Base-by-base conservation (phyloP, 116 monocot genomes). In the Zostera marina region DNA sequence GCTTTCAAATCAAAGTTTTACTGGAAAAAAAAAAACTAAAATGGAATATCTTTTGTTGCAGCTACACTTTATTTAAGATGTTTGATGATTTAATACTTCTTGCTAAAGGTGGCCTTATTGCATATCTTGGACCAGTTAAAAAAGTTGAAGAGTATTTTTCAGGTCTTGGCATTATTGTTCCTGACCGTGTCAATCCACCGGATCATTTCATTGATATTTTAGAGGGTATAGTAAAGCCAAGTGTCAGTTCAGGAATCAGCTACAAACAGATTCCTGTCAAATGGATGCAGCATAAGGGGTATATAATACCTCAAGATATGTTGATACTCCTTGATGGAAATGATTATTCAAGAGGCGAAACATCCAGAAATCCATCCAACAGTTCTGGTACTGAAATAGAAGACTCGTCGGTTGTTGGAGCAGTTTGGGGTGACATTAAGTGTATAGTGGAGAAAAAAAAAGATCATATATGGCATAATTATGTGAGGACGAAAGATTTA, bases 201-300 rank as follows among this genome's bases (percentile, higher is more conserved):
- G 99, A 99, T 56, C 83, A 99, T 59, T 99, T 66, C 63, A 99
- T 99, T 22, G 99, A 99, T 64, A 91, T 99, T 68, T 65, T 99
- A 60, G 99, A 99, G 66, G 99, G 99, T 25, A 86, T 99, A 60
- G 75, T 79, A 44, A 99, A 87, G 61, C 91, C 87, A 54, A 81
- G 63, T 53, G 57, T 81, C 11, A 81, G 70, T 53, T 68, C 78
- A 52, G 77, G 72, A 52, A 41, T 99, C 44, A 74, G 69, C 24
- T 77, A 65, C 59, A 87, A 83, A 43, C 74, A 91, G 48, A 73
- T 99, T 42, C 99, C 99, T 26, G 42, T 91, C 32, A 66, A 79
- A 79, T 99, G 99, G 99, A 99, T 99, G 91, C 71, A 83, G 40
- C 91, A 99, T 48, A 99, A 99, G 74, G 83, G 81, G 23, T 99